A percentile compares a stretch with the other conserved stretches of the same genome.
Evolutionary conservation across 2,329 filamentous ascomycete genomes (phyloP).

Genomic region (Mycosphaerelloides madeirae): DNA sequence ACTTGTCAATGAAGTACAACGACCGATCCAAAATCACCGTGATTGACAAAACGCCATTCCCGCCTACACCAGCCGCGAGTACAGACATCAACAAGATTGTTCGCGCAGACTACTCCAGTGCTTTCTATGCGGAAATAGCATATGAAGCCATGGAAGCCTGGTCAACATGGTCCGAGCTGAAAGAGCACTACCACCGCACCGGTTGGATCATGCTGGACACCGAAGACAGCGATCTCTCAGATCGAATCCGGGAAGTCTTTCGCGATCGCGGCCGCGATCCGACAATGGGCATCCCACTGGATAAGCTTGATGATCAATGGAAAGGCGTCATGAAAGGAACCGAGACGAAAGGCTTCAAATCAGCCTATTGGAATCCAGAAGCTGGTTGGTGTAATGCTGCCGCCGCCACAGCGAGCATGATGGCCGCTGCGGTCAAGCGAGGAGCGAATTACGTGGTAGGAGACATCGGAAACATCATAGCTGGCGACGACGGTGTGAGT

Average conservation of each 20-base stretch:
- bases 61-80: slow-evolving; percentile 54
- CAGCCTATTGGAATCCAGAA: slow-evolving; percentile 47
- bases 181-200: slow-evolving; percentile 52
- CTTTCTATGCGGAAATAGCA: slow-evolving; percentile 30
- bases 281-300: slow-evolving; percentile 42
- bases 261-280: slow-evolving; percentile 40
- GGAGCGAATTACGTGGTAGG: slow-evolving; percentile 46
- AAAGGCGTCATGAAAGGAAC: slow-evolving; percentile 38
- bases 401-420: slow-evolving; percentile 42
- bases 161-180: slow-evolving; percentile 28
- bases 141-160: slow-evolving; percentile 38
- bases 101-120: slow-evolving; percentile 57
- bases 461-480: slow-evolving; percentile 43
- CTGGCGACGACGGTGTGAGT: slow-evolving; percentile 25
- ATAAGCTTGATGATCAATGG: slow-evolving; percentile 39
- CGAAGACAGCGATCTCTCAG: slow-evolving; percentile 44
- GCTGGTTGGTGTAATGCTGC: slow-evolving; percentile 53
- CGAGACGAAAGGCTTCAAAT: slow-evolving; percentile 36
- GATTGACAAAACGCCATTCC: slow-evolving; percentile 42
- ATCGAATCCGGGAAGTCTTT: slow-evolving; percentile 53
- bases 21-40: slow-evolving; percentile 38
- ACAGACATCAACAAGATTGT: slow-evolving; percentile 72
- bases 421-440: slow-evolving; percentile 39
- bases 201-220: slow-evolving; percentile 57
- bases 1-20: slow-evolving; percentile 34